phyloP scores from a whole-genome alignment of 495 filamentous ascomycete genomes.

The Cercophora scortea region DNA sequence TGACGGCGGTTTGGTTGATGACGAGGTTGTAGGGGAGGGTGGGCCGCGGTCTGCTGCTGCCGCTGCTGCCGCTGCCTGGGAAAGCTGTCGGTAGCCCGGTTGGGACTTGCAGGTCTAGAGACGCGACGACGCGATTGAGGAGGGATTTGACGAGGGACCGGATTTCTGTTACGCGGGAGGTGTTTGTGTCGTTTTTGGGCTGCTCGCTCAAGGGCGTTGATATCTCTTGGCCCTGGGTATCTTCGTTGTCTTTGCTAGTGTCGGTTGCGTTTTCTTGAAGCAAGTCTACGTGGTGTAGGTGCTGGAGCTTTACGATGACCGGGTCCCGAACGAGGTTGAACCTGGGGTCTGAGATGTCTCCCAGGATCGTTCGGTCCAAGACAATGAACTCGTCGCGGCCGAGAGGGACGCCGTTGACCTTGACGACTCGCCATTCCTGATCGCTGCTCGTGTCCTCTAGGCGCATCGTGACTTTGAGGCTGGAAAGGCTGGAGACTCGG shows the following conservation, averaged over 20 bases:
- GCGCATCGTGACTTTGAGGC: conserved; percentile 73
- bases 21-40: conserved; percentile 15
- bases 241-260: conserved; percentile 2
- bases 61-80: background rate
- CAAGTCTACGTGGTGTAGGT: conserved; percentile 30
- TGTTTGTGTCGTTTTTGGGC: background rate
- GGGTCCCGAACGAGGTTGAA: conserved; percentile 73
- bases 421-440: conserved; percentile 57
- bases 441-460: conserved; percentile 44
- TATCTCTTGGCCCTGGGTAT: background rate
- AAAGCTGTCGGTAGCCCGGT: conserved; percentile 4
- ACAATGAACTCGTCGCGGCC: conserved; percentile 88
- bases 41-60: background rate
- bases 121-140: conserved; percentile 22
- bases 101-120: conserved; percentile 17
- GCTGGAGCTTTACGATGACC: conserved; percentile 59
- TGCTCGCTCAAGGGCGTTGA: background rate
- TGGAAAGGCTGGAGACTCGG: conserved; percentile 67
- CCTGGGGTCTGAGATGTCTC: conserved; percentile 69
- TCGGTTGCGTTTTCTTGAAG: conserved; percentile 40
- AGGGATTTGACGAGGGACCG: conserved; percentile 31
- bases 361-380: conserved; percentile 66
- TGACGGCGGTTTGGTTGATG: conserved; percentile 51
- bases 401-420: conserved; percentile 70
- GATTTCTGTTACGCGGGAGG: conserved; percentile 11